phyloP scores from a whole-genome alignment of 345 rosid genomes.

The Heritiera fomes region DNA sequence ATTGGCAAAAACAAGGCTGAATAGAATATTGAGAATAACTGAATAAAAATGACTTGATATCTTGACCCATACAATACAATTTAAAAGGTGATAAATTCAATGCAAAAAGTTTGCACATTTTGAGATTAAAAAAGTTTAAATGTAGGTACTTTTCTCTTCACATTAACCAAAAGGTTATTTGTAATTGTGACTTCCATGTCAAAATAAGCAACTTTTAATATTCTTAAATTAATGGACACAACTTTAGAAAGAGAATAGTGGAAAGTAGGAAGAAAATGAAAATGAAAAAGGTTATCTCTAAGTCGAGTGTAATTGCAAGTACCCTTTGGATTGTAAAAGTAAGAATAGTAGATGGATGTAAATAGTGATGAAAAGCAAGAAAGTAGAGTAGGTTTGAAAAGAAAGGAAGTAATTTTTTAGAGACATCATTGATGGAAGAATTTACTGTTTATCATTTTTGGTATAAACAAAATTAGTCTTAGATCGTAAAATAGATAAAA shows the following conservation, averaged over 20 bases:
- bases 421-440: too few species aligned
- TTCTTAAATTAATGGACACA: background rate
- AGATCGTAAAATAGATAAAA: too few species aligned
- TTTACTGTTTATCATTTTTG: too few species aligned
- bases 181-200: too few species aligned
- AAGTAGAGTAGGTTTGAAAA: conserved; percentile 32
- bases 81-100: too few species aligned
- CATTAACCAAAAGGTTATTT: too few species aligned
- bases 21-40: background rate
- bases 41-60: background rate
- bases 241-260: background rate
- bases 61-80: background rate
- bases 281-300: conserved; percentile 11
- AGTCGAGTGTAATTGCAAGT: conserved; percentile 46
- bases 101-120: too few species aligned
- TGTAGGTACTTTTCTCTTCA: too few species aligned
- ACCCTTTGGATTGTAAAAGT: conserved; percentile 39
- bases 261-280: conserved; percentile 4
- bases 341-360: conserved; percentile 28
- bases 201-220: too few species aligned
- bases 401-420: conserved; percentile 11
- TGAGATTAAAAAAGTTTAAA: too few species aligned
- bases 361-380: conserved; percentile 36
- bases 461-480: too few species aligned
- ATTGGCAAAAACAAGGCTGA: background rate